Percentiles rank a stretch among this genome's conserved stretches.
These are phyloP conservation scores for Pleurotus pulmonarius DNA, from an alignment of 768 basidiomycete genomes.

Conservation along the genomic window DNA sequence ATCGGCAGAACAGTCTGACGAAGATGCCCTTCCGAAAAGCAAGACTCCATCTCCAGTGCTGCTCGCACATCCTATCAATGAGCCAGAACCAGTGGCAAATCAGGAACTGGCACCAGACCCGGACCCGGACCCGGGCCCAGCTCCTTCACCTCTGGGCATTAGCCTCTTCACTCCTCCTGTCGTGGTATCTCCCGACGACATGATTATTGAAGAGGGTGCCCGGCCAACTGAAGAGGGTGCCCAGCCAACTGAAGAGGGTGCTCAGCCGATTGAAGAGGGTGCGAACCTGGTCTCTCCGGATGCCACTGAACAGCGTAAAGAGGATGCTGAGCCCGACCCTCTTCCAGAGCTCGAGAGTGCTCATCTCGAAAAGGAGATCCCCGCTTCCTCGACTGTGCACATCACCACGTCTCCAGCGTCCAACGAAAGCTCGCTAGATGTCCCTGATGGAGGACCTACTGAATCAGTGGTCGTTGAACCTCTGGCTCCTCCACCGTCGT, in stretches of 20 bases:
- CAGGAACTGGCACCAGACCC: not conserved
- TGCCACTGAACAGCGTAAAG: not conserved
- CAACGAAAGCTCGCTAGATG: not conserved
- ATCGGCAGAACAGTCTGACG: slow-evolving; percentile 19
- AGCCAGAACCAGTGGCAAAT: not conserved
- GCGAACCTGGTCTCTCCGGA: not conserved
- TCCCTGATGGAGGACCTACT: not conserved
- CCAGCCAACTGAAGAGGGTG: no score
- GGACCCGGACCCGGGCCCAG: not conserved
- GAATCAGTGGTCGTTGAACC: not conserved
- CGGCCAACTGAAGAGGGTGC: no score
- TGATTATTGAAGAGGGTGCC: no score
- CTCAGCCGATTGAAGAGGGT: not conserved
- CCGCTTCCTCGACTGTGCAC: no score
- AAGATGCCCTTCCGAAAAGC: slow-evolving; percentile 4
- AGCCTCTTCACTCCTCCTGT: no score
- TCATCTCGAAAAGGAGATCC: no score
- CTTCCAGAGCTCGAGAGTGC: no score
- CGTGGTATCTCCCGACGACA: no score
- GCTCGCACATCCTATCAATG: not conserved
- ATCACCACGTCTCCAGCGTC: no score
- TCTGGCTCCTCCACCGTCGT: not conserved
- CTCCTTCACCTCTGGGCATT: not conserved
- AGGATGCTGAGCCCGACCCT: no score
- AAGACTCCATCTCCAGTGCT: not conserved